These are phyloP conservation scores for Neurospora sp. DNA, from an alignment of 495 filamentous ascomycete genomes.

Conservation along the genomic window DNA sequence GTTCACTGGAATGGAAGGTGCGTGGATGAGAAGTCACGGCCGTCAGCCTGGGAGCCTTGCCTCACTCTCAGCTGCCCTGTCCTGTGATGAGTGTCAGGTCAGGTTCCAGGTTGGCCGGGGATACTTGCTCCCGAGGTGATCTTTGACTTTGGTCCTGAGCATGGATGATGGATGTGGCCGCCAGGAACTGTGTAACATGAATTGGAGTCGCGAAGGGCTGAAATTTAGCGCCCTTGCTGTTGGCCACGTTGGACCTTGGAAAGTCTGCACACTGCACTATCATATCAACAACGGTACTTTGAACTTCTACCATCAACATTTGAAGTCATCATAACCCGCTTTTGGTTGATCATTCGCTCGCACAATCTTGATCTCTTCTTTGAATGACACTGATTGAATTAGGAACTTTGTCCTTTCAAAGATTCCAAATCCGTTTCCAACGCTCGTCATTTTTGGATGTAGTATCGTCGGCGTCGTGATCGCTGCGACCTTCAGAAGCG, in stretches of 20 bases:
- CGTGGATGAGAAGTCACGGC: not conserved
- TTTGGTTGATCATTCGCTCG: not conserved
- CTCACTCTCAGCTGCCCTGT: not conserved
- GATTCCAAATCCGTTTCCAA: not conserved
- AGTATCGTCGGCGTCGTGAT: not conserved
- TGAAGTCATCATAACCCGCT: not conserved
- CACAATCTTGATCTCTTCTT: not conserved
- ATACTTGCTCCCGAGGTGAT: not conserved
- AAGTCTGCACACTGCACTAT: not conserved
- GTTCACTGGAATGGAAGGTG: not conserved
- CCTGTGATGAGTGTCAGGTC: not conserved
- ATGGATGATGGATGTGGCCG: not conserved
- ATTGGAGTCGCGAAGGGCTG: not conserved
- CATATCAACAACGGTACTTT: not conserved
- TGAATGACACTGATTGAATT: not conserved
- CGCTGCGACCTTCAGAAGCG: not conserved
- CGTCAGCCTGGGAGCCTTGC: not conserved
- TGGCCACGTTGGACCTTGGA: not conserved
- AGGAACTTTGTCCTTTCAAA: not conserved
- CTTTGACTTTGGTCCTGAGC: not conserved
- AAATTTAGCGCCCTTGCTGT: not conserved
- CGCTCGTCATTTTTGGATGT: not conserved
- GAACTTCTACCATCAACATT: not conserved
- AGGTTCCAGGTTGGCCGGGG: not conserved
- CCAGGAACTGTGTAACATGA: not conserved